Conservation (phyloP, 1,139 yeast genomes). For the Yamadazyma siamensis region DNA sequence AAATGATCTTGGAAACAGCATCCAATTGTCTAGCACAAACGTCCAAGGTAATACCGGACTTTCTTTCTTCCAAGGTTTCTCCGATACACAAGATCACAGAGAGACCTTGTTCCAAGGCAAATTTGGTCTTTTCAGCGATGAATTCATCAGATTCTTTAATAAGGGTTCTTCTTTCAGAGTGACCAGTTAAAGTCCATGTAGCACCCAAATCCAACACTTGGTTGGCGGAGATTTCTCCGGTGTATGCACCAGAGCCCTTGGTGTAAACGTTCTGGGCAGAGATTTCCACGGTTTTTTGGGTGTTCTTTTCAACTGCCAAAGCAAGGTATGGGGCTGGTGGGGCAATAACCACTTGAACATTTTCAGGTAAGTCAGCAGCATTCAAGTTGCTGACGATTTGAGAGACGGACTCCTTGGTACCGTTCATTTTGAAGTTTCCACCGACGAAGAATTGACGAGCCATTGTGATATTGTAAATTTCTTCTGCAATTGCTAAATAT, state of each 20-base stretch:
- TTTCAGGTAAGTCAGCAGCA: conserved; percentile 66
- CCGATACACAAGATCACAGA: conserved; percentile 95
- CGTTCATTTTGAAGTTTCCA: conserved; percentile 99
- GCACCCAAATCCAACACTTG: conserved; percentile 92
- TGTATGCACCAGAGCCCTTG: conserved; percentile 93
- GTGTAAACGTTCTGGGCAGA: conserved; percentile 90
- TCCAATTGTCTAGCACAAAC: conserved; percentile 88
- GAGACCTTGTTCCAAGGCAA: conserved; percentile 84
- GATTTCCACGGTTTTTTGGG: conserved; percentile 69
- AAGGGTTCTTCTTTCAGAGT: conserved; percentile 97
- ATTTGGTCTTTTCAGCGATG: conserved; percentile 91
- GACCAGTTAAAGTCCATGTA: conserved; percentile 95
- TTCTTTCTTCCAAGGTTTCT: conserved; percentile 94
- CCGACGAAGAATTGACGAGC: conserved; percentile 96
- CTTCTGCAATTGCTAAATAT: conserved; percentile 1
- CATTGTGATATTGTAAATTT: conserved; percentile 40
- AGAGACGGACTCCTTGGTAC: conserved; percentile 82
- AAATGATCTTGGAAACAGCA: conserved; percentile 78
- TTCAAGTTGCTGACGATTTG: conserved; percentile 81
- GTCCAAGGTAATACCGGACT: conserved; percentile 78
- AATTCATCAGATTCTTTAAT: conserved; percentile 88
- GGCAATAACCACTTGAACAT: conserved; percentile 88
- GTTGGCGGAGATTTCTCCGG: conserved; percentile 92
- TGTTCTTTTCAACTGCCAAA: conserved; percentile 66
- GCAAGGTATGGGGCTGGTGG: conserved; percentile 94